Base-by-base conservation (phyloP, 2,329 filamentous ascomycete genomes). In the Ophiocordyceps camponoti-rufipedis region DNA sequence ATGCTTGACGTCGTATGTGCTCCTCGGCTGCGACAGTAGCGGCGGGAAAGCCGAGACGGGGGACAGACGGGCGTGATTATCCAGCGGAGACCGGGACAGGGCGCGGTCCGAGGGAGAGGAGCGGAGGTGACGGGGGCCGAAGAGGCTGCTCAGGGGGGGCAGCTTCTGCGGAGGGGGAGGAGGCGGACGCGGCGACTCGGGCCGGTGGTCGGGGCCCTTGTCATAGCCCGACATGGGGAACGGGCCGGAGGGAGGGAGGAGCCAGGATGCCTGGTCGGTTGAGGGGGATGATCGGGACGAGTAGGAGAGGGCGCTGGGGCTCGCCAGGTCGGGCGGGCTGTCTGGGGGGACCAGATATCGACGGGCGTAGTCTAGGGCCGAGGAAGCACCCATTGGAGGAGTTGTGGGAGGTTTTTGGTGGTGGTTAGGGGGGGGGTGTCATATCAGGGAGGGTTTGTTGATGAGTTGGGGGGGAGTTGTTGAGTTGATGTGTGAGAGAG, bases 171-270 rank as follows among this genome's bases (percentile, higher is more conserved):
- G 14, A 12, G 33, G 33, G 14, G 23, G 23, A 23, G 23, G 23
- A 23, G 23, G 23, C 23, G 23, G 23, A 23, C 23, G 23, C 23
- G 23, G 23, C 23, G 35, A 39, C 35, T 39, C 35, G 6, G 35
- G 35, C 35, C 35, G 35, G 9, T 53, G 51, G 55, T 58, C 64
- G 49, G 62, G 55, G 50, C 60, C 56, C 50, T 65, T 68, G 47
- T 73, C 73, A 74, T 75, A 70, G 59, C 64, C 69, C 56, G 72
- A 71, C 74, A 76, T 77, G 52, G 70, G 69, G 57, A 72, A 67
- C 50, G 71, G 71, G 49, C 70, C 51, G 45, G 56, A 52, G 48
- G 53, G 48, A 49, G 59, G 56, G 44, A 61, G 61, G 44, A 61
- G 63, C 67, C 69, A 71, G 47, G 61, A n/a, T 4, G 16, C 56